Conservation (phyloP, 441 rosid genomes). For the Euphorbia corollata region DNA sequence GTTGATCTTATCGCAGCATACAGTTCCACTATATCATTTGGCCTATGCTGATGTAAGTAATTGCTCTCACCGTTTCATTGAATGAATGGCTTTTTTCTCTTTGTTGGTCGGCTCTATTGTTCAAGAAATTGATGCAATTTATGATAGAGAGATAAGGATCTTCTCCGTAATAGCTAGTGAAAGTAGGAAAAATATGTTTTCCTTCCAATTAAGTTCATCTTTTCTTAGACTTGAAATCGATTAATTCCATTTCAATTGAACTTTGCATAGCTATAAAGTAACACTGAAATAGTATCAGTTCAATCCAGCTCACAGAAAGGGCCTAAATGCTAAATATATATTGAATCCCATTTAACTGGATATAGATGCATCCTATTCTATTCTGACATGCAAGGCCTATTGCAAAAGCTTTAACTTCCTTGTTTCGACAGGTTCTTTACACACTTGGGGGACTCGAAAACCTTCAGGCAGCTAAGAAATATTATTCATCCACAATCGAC, state of each 20-base stretch:
- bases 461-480: slow-evolving; percentile 76
- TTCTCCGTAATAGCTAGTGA: too few relatives aligned
- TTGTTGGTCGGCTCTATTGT: background rate
- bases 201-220: too few relatives aligned
- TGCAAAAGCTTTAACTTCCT: slow-evolving; percentile 8
- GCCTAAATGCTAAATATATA: too few relatives aligned
- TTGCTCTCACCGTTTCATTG: background rate
- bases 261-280: too few relatives aligned
- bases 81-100: background rate
- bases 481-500: slow-evolving; percentile 74
- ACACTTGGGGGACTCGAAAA: slow-evolving; percentile 90
- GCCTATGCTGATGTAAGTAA: slow-evolving; percentile 82
- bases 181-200: too few relatives aligned
- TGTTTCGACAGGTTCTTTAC: slow-evolving; percentile 67
- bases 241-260: too few relatives aligned
- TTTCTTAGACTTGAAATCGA: too few relatives aligned
- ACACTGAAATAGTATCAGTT: too few relatives aligned
- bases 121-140: slow-evolving; percentile 2
- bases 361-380: too few relatives aligned
- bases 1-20: slow-evolving; percentile 74
- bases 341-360: too few relatives aligned
- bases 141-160: background rate
- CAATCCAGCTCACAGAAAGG: too few relatives aligned
- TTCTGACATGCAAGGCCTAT: background rate
- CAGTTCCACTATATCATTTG: slow-evolving; percentile 69